A percentile compares a stretch with the other conserved stretches of the same genome.
phyloP scores from a whole-genome alignment of 305 asterid genomes.

The Withania somnifera region DNA sequence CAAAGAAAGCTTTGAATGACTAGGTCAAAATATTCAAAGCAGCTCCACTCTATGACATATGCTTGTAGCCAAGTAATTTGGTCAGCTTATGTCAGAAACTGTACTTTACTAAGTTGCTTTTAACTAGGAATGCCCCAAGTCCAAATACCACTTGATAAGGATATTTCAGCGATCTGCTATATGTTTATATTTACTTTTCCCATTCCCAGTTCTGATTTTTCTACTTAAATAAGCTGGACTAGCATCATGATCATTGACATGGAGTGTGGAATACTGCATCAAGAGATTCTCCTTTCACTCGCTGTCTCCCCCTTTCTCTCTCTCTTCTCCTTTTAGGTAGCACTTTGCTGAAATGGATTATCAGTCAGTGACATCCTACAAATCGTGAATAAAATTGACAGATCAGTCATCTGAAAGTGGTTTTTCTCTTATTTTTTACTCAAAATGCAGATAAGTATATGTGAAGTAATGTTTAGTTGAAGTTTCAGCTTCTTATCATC shows the following conservation, averaged over 20 bases:
- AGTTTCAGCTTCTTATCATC: neutral
- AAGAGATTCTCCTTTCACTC: neutral
- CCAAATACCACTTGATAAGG: neutral
- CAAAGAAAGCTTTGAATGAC: neutral
- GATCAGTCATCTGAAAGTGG: neutral
- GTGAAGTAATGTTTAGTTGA: neutral
- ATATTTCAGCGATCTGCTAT: neutral
- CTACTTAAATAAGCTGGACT: neutral
- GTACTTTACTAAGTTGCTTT: neutral
- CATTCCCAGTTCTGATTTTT: neutral
- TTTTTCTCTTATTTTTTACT: neutral
- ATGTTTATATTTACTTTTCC: neutral
- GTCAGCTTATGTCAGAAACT: neutral
- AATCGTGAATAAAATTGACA: neutral
- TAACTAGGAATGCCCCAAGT: neutral
- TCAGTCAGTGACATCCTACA: neutral
- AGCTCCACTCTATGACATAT: neutral
- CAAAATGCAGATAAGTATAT: neutral
- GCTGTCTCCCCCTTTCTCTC: too few species aligned
- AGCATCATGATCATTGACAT: neutral
- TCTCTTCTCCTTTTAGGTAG: neutral
- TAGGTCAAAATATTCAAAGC: neutral
- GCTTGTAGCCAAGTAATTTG: neutral
- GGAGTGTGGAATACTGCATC: neutral
- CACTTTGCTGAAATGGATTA: neutral